Conservation (phyloP, 768 basidiomycete genomes). For the Neoboletus magnificus region DNA sequence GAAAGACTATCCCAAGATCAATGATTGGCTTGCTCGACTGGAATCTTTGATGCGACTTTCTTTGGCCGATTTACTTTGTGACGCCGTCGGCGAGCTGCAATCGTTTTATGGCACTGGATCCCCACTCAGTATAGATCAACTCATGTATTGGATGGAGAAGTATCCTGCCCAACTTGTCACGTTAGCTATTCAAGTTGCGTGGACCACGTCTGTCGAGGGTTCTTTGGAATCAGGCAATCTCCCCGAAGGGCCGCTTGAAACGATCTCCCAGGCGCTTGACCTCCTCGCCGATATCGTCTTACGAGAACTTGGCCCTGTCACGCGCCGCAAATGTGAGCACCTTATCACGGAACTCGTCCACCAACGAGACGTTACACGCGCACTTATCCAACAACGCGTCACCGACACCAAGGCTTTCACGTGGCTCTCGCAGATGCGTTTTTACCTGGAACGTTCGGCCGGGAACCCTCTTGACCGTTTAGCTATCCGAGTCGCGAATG, state of each 20-base stretch:
- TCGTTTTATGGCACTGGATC: constrained; percentile 70
- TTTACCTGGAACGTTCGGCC: constrained; percentile 75
- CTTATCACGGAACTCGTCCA: constrained; percentile 98
- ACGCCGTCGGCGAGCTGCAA: constrained; percentile 77
- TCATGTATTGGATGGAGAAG: constrained; percentile 89
- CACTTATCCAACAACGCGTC: constrained; percentile 64
- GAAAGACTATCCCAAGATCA: constrained; percentile 96
- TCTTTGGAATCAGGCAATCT: constrained; percentile 54
- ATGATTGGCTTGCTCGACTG: constrained; percentile 93
- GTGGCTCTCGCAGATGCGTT: constrained; percentile 99
- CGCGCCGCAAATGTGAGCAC: constrained; percentile 98
- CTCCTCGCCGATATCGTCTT: constrained; percentile 96
- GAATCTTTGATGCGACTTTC: constrained; percentile 93
- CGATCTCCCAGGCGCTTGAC: constrained; percentile 80
- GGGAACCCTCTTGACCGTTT: constrained; percentile 80
- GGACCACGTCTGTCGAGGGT: constrained; percentile 82
- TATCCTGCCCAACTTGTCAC: constrained; percentile 97
- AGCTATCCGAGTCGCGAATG: constrained; percentile 82
- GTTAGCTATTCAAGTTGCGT: constrained; percentile 90
- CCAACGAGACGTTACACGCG: constrained; percentile 90
- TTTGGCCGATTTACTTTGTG: constrained; percentile 75
- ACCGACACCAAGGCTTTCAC: constrained; percentile 70
- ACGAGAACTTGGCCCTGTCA: constrained; percentile 81
- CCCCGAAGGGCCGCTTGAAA: constrained; percentile 67
- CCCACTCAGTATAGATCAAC: constrained; percentile 56